Evolutionary conservation across 345 rosid species (phyloP).

Genomic region (Populus deltoides): DNA sequence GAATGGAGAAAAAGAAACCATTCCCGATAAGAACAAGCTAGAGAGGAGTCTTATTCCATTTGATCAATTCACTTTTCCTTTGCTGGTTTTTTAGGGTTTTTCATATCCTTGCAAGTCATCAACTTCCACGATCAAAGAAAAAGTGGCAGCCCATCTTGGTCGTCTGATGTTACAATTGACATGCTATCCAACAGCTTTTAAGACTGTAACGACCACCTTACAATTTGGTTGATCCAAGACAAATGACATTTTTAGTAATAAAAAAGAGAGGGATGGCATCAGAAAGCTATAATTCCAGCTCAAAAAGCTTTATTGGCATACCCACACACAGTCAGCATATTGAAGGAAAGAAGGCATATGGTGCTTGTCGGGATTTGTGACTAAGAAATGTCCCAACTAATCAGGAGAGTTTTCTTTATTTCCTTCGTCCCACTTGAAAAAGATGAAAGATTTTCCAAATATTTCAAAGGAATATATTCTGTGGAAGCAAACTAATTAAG

Average conservation of each 20-base stretch:
- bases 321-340: not conserved
- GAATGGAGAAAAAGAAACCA: not conserved
- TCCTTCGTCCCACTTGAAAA: not conserved
- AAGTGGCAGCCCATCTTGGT: not conserved
- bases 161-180: not conserved
- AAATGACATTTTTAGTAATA: not conserved
- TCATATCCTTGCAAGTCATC: not conserved
- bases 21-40: not conserved
- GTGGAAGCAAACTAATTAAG: not conserved
- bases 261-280: conserved; percentile 20
- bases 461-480: not conserved
- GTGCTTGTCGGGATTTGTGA: not conserved
- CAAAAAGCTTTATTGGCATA: conserved; percentile 37
- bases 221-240: too few relatives aligned
- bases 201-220: not conserved
- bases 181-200: not conserved
- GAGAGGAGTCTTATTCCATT: not conserved
- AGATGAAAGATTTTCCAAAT: not conserved
- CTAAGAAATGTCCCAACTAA: conserved; percentile 15
- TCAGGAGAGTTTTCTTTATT: not conserved
- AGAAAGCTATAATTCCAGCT: conserved; percentile 48
- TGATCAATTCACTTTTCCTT: not conserved
- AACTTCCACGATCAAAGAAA: not conserved
- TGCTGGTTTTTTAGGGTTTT: not conserved
- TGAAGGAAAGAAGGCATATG: not conserved